Conservation (phyloP, 352 stramenopile genomes). For the Phytophthora pluvialis region DNA sequence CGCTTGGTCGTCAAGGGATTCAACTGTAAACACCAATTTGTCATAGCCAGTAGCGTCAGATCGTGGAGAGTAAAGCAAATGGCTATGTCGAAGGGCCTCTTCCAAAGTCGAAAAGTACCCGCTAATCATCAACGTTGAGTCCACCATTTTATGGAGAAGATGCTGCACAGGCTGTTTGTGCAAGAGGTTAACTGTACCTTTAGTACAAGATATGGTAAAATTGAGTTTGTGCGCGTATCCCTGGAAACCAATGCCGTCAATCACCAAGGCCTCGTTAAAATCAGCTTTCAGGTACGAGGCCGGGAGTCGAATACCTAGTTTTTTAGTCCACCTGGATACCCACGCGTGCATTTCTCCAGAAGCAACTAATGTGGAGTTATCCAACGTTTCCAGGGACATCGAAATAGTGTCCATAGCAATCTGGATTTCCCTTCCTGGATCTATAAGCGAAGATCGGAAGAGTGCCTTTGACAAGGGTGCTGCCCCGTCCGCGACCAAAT, state of each 20-base stretch:
- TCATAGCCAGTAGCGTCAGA: constrained; percentile 16
- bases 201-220: constrained; percentile 14
- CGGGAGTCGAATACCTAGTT: constrained; percentile 26
- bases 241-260: constrained; percentile 17
- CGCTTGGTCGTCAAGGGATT: constrained; percentile 18
- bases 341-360: constrained; percentile 10
- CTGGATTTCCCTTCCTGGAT: constrained; percentile 4
- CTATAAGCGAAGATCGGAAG: constrained; percentile 7
- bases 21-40: constrained; percentile 16
- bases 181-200: constrained; percentile 15
- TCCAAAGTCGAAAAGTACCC: constrained; percentile 16
- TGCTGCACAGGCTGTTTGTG: neutral
- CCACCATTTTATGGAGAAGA: neutral
- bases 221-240: constrained; percentile 21
- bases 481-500: neutral
- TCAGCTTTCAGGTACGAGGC: constrained; percentile 20
- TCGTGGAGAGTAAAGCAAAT: constrained; percentile 23
- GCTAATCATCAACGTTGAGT: constrained; percentile 12
- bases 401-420: constrained; percentile 19
- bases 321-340: constrained; percentile 5
- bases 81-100: neutral
- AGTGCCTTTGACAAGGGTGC: constrained; percentile 2
- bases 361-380: constrained; percentile 8
- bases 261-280: constrained; percentile 9
- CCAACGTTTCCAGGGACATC: constrained; percentile 19